phyloP scores from a whole-genome alignment of 176 grass and related monocot genomes.

The Oryza brachyantha region DNA sequence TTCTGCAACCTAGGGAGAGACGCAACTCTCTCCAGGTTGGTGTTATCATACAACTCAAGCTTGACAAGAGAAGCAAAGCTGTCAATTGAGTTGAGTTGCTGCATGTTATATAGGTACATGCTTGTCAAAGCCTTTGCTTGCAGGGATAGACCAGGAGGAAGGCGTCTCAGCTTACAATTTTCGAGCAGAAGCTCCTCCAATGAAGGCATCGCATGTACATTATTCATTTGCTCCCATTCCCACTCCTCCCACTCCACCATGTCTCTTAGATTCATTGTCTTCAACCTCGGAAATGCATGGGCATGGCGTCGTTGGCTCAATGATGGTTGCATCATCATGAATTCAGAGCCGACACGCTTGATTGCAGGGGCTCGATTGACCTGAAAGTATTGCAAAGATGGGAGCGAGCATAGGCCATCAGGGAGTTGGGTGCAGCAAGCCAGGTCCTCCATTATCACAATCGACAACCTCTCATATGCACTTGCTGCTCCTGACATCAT shows the following conservation, averaged over 20 bases:
- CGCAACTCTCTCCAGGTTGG: not conserved
- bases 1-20: not conserved
- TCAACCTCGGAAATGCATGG: not conserved
- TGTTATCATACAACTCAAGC: not conserved
- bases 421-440: constrained; percentile 15
- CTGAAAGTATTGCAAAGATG: not conserved
- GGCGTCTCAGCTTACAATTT: constrained; percentile 8
- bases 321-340: not conserved
- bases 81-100: not conserved
- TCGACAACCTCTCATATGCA: not conserved
- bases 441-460: not conserved
- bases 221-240: constrained; percentile 34
- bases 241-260: constrained; percentile 44
- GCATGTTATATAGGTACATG: not conserved
- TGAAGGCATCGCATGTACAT: constrained; percentile 1
- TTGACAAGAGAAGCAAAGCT: not conserved
- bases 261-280: not conserved
- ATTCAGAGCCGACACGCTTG: constrained; percentile 26
- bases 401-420: constrained; percentile 21
- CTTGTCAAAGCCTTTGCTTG: not conserved
- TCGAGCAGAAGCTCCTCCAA: constrained; percentile 10
- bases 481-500: not conserved
- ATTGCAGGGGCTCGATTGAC: not conserved
- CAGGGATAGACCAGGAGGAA: not conserved
- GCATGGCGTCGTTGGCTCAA: not conserved